Evolutionary conservation across 495 filamentous ascomycete genomes (phyloP), one percentile per base, ranked within the genome.

Genomic region (Tuber microsphaerosporum): DNA sequence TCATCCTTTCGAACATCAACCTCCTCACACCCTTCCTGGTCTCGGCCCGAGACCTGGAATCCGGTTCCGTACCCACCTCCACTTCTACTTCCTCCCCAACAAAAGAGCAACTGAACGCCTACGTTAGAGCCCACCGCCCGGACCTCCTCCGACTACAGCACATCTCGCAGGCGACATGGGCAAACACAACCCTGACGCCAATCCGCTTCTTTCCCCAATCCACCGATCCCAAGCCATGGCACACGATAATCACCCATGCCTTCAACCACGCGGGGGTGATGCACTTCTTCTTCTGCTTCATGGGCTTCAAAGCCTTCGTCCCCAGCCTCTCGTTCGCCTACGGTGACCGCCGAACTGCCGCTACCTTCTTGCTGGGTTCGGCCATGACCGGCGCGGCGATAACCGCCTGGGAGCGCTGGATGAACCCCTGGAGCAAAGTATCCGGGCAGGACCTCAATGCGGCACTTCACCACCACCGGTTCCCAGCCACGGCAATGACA

Each of bases 251-350:
- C 71, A 79, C 77, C 26, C 69, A 77, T 17, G 71, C 75, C 56
- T 80, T 80, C 74, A 80, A 76, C 61, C 78, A 80, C 56, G 77
- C 51, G 1, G 73, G 77, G 20, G 0, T 80, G 10, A 17, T 76
- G n/a, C 78, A 80, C 75, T 72, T 80, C 26, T 61, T 80, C 16
- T 43, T 80, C 70, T 76, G 74, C 43, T 80, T 72, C 44, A 80
- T 77, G 69, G 70, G 69, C 14, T 44, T 81, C 14, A 81, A 75
- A 39, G 73, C 70, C 22, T 81, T 81, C 70, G 48, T 37, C 20
- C 75, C 78, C 0, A 39, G 61, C 45, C 34, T 81, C 26, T 71
- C 75, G 41, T 75, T 68, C 41, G 12, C 75, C 8, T 81, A 81
- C 71, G 79, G 79, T 31, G 51, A 72, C n/a, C 51, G 75, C 8